A percentile compares a stretch with the other conserved stretches of the same genome.
Evolutionary conservation across 140 eudicot genomes (phyloP).

Genomic region (Anethum foeniculum): DNA sequence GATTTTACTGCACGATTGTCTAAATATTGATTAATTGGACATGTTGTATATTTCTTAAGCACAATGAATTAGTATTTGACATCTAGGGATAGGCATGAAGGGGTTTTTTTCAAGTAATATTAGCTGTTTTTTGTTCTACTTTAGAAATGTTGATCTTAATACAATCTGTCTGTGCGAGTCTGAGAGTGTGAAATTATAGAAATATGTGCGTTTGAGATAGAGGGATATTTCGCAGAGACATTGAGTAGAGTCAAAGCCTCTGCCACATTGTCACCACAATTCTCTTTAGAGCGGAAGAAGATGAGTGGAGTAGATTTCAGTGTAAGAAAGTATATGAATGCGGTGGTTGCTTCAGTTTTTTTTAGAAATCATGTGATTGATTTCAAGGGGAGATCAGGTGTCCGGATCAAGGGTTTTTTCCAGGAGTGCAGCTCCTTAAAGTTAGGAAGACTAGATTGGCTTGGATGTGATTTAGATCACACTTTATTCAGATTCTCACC

Average conservation of each 20-base stretch:
- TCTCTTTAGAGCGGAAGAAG: neutral
- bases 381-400: neutral
- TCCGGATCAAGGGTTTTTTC: neutral
- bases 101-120: no score
- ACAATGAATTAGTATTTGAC: neutral
- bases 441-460: neutral
- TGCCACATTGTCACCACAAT: neutral
- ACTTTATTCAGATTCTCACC: neutral
- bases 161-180: neutral
- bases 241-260: neutral
- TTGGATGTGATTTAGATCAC: neutral
- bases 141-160: neutral
- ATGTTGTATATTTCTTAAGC: neutral
- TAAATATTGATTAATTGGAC: neutral
- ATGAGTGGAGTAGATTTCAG: neutral
- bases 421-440: neutral
- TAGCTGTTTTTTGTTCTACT: no score
- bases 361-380: no score
- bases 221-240: neutral
- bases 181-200: no score
- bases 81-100: neutral
- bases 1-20: no score
- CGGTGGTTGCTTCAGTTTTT: no score
- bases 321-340: no score
- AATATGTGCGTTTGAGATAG: neutral